A percentile compares a stretch with the other conserved stretches of the same genome.
phyloP scores from a whole-genome alignment of 2,329 filamentous ascomycete genomes.

The Ceratocystis cubensis region DNA sequence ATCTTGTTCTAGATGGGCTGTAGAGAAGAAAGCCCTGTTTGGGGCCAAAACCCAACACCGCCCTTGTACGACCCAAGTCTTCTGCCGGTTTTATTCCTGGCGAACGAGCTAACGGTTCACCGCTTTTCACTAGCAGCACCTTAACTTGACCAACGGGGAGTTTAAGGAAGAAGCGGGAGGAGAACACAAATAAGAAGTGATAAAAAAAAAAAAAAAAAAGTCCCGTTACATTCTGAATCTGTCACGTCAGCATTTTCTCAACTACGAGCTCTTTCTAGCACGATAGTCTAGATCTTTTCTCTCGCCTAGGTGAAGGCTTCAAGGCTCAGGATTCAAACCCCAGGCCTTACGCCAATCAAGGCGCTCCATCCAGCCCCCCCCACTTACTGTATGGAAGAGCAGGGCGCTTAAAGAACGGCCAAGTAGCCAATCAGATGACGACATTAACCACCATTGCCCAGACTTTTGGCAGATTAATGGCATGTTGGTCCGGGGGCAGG shows the following conservation, averaged over 20 bases:
- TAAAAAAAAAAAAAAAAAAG: neutral
- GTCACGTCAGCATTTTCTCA: neutral
- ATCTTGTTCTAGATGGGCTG: neutral
- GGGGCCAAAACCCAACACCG: neutral
- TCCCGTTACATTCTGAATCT: neutral
- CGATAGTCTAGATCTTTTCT: neutral
- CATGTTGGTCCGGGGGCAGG: neutral
- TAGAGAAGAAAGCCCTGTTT: neutral
- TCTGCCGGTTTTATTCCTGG: neutral
- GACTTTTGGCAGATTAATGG: conserved; percentile 1
- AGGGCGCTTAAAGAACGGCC: neutral
- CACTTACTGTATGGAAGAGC: neutral
- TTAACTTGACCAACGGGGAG: neutral
- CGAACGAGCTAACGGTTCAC: neutral
- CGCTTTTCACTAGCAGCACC: neutral
- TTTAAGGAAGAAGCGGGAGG: neutral
- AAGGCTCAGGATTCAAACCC: neutral
- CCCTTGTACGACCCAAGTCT: neutral
- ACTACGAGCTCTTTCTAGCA: neutral
- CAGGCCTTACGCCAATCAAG: neutral
- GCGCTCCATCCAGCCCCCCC: neutral
- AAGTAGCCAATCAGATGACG: neutral
- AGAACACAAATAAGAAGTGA: neutral
- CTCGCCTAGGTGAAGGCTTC: neutral
- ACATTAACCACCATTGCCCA: neutral